phyloP scores from a whole-genome alignment of 495 filamentous ascomycete genomes.

The Annulohypoxylon nitens region DNA sequence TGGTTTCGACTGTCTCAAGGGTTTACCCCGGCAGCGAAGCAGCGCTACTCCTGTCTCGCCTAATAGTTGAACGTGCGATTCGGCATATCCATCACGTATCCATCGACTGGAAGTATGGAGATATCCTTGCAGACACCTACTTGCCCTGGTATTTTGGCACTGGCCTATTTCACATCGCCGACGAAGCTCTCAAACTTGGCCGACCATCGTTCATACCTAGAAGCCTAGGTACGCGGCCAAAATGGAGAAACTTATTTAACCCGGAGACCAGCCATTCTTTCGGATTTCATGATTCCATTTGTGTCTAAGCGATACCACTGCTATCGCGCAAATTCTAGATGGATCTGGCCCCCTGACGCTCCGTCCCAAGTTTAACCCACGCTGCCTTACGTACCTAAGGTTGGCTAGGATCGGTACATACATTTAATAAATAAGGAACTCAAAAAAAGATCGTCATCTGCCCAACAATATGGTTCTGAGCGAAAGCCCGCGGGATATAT shows the following conservation, averaged over 20 bases:
- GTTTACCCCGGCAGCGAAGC: slow-evolving; percentile 16
- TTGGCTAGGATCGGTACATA: slow-evolving; percentile 21
- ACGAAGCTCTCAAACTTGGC: neutral
- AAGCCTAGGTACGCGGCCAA: neutral
- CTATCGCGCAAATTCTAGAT: slow-evolving; percentile 15
- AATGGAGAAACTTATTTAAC: slow-evolving; percentile 4
- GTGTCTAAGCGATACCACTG: slow-evolving; percentile 1
- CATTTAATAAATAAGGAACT: neutral
- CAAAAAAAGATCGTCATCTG: slow-evolving; percentile 18
- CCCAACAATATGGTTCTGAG: slow-evolving; percentile 30
- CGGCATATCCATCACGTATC: slow-evolving; percentile 15
- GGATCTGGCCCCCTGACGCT: slow-evolving; percentile 21
- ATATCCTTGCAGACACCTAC: neutral
- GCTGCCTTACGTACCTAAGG: slow-evolving; percentile 27
- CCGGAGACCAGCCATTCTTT: slow-evolving; percentile 12
- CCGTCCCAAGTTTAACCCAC: slow-evolving; percentile 28
- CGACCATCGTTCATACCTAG: neutral
- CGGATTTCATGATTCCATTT: slow-evolving; percentile 12
- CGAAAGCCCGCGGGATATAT: neutral
- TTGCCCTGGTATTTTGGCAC: neutral
- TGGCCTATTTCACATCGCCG: neutral
- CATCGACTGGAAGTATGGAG: neutral
- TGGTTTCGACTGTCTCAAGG: slow-evolving; percentile 38
- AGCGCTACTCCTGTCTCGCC: slow-evolving; percentile 5
- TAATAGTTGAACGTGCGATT: slow-evolving; percentile 26